Percentiles rank a stretch among this genome's conserved stretches.
These are phyloP conservation scores for Themeda triandra DNA, from an alignment of 176 grass and related monocot genomes.

Conservation along the genomic window DNA sequence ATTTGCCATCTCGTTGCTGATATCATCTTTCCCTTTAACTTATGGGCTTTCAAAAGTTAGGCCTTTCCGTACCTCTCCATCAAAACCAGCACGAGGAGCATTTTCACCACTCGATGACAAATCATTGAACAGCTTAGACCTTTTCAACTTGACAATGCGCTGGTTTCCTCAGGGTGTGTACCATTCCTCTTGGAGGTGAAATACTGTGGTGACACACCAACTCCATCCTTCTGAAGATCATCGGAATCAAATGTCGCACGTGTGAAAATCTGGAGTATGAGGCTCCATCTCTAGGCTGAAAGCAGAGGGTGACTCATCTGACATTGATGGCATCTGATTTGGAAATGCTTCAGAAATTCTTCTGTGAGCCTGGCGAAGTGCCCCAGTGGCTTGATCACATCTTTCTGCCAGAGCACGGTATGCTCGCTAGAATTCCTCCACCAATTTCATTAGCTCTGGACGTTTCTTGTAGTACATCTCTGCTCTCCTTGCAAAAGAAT, in stretches of 20 bases:
- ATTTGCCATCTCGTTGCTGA: conserved; percentile 40
- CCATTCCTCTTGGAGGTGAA: conserved; percentile 58
- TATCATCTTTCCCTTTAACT: conserved; percentile 41
- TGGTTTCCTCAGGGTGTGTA: conserved; percentile 61
- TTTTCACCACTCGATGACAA: conserved; percentile 41
- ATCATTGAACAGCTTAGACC: conserved; percentile 59
- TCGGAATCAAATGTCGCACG: too few relatives aligned
- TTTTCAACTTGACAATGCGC: conserved; percentile 41
- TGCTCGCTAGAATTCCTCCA: conserved; percentile 91
- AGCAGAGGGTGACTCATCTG: conserved; percentile 54
- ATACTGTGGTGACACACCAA: conserved; percentile 28
- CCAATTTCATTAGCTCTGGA: conserved; percentile 86
- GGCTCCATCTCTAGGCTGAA: conserved; percentile 43
- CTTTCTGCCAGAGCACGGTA: conserved; percentile 84
- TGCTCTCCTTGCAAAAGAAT: conserved; percentile 93
- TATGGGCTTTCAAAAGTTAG: conserved; percentile 61
- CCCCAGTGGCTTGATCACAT: conserved; percentile 72
- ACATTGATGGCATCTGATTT: conserved; percentile 64
- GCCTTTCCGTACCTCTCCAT: conserved; percentile 56
- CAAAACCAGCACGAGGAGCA: conserved; percentile 36
- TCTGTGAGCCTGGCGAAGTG: conserved; percentile 75
- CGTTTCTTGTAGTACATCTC: conserved; percentile 99
- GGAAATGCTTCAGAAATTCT: conserved; percentile 93
- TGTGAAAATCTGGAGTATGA: conserved; percentile 49
- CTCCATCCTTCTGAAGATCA: conserved; percentile 53